Base-by-base conservation (phyloP, 352 stramenopile genomes). In the Globisporangium sylvaticum region DNA sequence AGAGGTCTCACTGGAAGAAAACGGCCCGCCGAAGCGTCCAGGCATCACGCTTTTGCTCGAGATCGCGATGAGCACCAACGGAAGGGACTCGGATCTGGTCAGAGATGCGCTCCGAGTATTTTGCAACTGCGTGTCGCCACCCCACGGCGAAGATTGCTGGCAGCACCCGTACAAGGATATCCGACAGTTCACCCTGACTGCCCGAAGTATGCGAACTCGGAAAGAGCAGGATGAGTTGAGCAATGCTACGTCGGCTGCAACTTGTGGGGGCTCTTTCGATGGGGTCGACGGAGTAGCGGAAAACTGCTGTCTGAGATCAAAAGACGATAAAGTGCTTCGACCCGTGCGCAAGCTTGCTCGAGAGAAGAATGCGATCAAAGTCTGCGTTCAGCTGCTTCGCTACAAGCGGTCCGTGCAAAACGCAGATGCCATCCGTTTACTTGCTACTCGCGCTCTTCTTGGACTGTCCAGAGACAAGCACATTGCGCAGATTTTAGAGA, bases 401-500 rank as follows among this genome's bases (percentile, higher is more conserved):
- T 97, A 97, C 75, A 91, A 94, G 62, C 75, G 89, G 8, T 96
- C 88, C 0, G 85, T 95, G 9, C 86, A 95, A 61, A 90, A 94
- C 44, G 88, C 90, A 15, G 90, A 97, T 68, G 81, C 80, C 20
- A 93, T 97, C 64, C 87, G 90, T 12, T 58, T 97, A 24, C 65
- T 96, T 18, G 82, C 90, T 1, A 94, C 88, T 18, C 83, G 87
- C n/a, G 87, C 84, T 7, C 70, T 97, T 14, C 65, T 96, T 15
- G 90, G 90, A 0, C 68, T 96, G 10, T 86, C 90, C n/a, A 81
- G 89, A 32, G 90, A 97, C 63, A 78, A 86, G 2, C 88, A 96
- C 32, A 95, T 97, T 62, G 87, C 88, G 0, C 90, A 97, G 67
- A 95, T 97, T 64, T 67, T 97, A 4, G 88, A 97, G 67, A 94